Conservation (phyloP, 495 filamentous ascomycete genomes). For the Polyplosphaeria fusca region DNA sequence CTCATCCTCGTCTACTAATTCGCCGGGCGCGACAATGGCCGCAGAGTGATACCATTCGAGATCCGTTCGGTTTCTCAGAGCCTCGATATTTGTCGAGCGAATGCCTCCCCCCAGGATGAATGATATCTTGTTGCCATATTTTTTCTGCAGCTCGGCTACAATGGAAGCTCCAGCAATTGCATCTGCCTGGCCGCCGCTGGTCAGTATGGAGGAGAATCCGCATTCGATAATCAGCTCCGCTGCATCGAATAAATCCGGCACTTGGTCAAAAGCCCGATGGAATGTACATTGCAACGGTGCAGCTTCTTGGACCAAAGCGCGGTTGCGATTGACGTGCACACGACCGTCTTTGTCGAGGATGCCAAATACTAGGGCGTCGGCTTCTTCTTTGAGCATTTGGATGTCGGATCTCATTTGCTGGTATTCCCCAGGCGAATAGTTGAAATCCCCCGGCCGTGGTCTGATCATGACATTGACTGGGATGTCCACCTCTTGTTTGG, state of each 20-base stretch:
- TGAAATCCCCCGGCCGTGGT: slow-evolving; percentile 45
- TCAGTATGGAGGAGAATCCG: slow-evolving; percentile 50
- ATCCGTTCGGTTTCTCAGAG: slow-evolving; percentile 34
- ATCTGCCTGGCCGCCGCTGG: slow-evolving; percentile 44
- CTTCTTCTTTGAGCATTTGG: slow-evolving; percentile 34
- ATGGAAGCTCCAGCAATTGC: slow-evolving; percentile 26
- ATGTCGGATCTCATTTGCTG: slow-evolving; percentile 45
- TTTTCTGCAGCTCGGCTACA: slow-evolving; percentile 27
- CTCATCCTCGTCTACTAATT: slow-evolving; percentile 24
- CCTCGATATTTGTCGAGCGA: slow-evolving; percentile 40
- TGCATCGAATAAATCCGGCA: slow-evolving; percentile 37
- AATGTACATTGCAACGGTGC: slow-evolving; percentile 51
- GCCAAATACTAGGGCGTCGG: slow-evolving; percentile 54
- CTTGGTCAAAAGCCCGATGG: slow-evolving; percentile 52
- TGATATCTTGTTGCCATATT: slow-evolving; percentile 2
- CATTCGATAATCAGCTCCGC: slow-evolving; percentile 41
- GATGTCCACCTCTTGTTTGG: slow-evolving; percentile 35
- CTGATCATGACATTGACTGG: slow-evolving; percentile 54
- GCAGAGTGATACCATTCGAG: slow-evolving; percentile 45
- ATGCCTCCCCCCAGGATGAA: slow-evolving; percentile 47
- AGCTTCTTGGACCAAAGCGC: slow-evolving; percentile 44
- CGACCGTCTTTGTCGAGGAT: slow-evolving; percentile 35
- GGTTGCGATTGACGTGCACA: slow-evolving; percentile 44
- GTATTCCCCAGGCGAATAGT: slow-evolving; percentile 43
- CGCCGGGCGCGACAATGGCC: slow-evolving; percentile 33